Evolutionary conservation across 805 yeast genomes (phyloP), one percentile per base, ranked within the genome.

Genomic region (Metschnikowia hibisci): DNA sequence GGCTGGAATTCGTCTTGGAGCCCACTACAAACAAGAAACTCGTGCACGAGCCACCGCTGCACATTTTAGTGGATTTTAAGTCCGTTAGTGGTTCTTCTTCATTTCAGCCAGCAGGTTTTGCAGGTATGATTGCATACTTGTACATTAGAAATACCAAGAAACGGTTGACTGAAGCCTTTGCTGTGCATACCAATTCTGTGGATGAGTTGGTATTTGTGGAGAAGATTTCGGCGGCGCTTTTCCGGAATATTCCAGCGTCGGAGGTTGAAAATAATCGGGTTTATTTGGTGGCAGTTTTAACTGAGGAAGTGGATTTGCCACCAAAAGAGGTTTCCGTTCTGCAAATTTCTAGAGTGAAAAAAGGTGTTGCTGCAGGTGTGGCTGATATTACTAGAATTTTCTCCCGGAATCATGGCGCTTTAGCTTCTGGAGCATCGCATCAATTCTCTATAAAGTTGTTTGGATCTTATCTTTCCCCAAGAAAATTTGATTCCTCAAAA

Each of bases 281-380:
- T 29, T 88, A 82, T 55, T 69, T 88, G 50, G 95, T 84, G 30
- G 91, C 87, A 0, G 75, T 83, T 4, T 66, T 88, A 44, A 82
- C 85, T 6, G 96, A 88, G 60, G 80, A 78, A 36, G 73, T 86
- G 39, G 74, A 77, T 31, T 63, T 82, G 36, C 53, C 52, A 27
- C 42, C 53, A 32, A 63, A 65, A 46, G 66, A 67, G 11, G 46
- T 56, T 9, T 55, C 45, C 34, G 48, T 50, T 14, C 65, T 64
- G 14, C 67, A 59, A 28, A 50, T 78, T 15, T 61, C 62, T 30
- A 58, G 67, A 34, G 74, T 84, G 37, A 80, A 86, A 56, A 81
- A 82, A 56, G 96, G 96, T 44, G 78, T 88, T 12, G 93, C 91
- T 30, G 90, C 89, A 3, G 96, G 96, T 61, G 93, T 84, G 12